Conservation (phyloP, 164 flowering plant species). For the Stephania cephalantha region DNA sequence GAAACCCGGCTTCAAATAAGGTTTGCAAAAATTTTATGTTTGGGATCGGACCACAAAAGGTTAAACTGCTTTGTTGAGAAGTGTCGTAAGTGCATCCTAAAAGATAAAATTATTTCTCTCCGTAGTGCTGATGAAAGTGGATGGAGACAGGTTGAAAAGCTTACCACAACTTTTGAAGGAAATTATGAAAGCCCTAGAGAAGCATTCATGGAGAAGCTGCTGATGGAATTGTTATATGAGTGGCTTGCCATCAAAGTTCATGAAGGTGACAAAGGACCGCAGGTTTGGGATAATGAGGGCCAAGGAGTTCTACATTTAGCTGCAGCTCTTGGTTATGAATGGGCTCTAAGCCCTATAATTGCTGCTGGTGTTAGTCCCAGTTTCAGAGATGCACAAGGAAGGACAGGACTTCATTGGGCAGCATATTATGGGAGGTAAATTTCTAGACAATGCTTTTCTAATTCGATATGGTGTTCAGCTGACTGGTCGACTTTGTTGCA, state of each 20-base stretch:
- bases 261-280: conserved; percentile 54
- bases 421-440: conserved; percentile 73
- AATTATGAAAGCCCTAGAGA: conserved; percentile 26
- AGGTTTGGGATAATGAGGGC: conserved; percentile 50
- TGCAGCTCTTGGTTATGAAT: conserved; percentile 75
- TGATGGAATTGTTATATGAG: conserved; percentile 48
- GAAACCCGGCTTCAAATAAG: conserved; percentile 46
- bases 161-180: conserved; percentile 4
- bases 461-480: no score
- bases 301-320: conserved; percentile 70
- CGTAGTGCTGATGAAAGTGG: conserved; percentile 20
- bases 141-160: conserved; percentile 25
- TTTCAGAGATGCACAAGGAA: conserved; percentile 63
- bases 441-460: not conserved
- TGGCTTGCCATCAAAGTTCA: conserved; percentile 53
- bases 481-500: not conserved
- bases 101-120: conserved; percentile 21
- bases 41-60: conserved; percentile 27
- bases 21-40: conserved; percentile 37
- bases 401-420: conserved; percentile 82
- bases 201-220: conserved; percentile 38
- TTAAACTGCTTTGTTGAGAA: conserved; percentile 34
- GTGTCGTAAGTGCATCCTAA: conserved; percentile 43
- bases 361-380: conserved; percentile 61
- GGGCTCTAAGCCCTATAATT: conserved; percentile 57